phyloP scores from a whole-genome alignment of 495 filamentous ascomycete species.

The Melanomma pulvis-pyrius region DNA sequence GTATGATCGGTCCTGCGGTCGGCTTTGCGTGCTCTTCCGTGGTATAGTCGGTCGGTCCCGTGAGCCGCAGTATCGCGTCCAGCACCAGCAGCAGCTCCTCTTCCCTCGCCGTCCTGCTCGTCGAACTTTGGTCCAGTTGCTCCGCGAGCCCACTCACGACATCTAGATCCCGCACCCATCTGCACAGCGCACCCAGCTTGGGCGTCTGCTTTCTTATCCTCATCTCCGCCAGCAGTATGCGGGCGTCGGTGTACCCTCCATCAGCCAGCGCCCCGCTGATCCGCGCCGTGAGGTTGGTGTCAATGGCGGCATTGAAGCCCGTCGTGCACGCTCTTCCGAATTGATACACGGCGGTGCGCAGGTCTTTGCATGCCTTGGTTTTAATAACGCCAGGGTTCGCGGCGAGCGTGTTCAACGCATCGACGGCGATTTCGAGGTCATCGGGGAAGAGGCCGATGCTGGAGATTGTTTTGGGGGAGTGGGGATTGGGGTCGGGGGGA shows the following conservation, averaged over 20 bases:
- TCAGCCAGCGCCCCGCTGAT: slow-evolving; percentile 51
- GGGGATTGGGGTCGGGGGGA: slow-evolving; percentile 36
- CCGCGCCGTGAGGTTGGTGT: slow-evolving; percentile 48
- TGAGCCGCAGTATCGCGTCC: slow-evolving; percentile 50
- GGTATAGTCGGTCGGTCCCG: slow-evolving; percentile 47
- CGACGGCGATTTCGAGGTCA: slow-evolving; percentile 52
- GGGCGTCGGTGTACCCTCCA: slow-evolving; percentile 48
- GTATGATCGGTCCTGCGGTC: neutral
- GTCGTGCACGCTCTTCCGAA: slow-evolving; percentile 52
- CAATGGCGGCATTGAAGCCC: slow-evolving; percentile 46
- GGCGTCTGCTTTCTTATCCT: slow-evolving; percentile 47
- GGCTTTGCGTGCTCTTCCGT: slow-evolving; percentile 39
- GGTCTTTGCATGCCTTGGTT: slow-evolving; percentile 51
- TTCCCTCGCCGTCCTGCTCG: neutral
- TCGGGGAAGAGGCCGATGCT: slow-evolving; percentile 44
- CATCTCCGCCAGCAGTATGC: slow-evolving; percentile 54
- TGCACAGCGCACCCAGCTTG: slow-evolving; percentile 52
- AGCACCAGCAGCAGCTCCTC: slow-evolving; percentile 41
- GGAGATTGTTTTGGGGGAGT: slow-evolving; percentile 44
- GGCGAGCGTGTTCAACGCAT: slow-evolving; percentile 48
- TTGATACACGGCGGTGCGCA: slow-evolving; percentile 52
- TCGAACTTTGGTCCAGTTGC: neutral
- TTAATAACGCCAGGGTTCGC: slow-evolving; percentile 51
- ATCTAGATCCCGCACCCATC: slow-evolving; percentile 56
- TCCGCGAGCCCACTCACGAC: slow-evolving; percentile 49